Percentiles rank a stretch among this genome's conserved stretches.
These are phyloP conservation scores for Tulasnella sp. DNA, from an alignment of 768 basidiomycete genomes.

Conservation along the genomic window DNA sequence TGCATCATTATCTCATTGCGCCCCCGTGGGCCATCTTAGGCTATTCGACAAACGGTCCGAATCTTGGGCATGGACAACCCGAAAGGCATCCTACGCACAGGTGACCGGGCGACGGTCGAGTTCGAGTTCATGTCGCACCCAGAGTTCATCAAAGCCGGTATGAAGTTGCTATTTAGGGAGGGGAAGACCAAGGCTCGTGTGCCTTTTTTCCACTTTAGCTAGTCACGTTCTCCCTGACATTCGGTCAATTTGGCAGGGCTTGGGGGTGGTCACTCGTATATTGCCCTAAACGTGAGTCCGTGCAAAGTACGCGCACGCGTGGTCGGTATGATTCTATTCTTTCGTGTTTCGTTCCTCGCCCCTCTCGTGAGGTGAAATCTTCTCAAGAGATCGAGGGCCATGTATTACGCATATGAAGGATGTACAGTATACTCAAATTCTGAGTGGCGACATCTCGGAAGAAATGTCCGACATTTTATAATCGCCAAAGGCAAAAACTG, in stretches of 20 bases:
- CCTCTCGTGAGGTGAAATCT: too few relatives aligned
- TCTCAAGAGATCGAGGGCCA: too few relatives aligned
- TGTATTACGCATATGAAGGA: too few relatives aligned
- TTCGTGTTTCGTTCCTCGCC: too few relatives aligned
- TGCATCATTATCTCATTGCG: background rate
- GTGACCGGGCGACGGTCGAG: conserved; percentile 85
- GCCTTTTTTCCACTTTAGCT: background rate
- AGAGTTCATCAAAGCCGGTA: conserved; percentile 85
- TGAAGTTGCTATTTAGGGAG: conserved; percentile 87
- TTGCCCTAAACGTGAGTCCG: conserved; percentile 9
- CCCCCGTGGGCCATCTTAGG: conserved; percentile 33
- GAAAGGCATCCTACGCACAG: conserved; percentile 79
- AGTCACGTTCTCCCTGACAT: background rate
- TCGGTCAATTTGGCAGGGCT: conserved; percentile 1
- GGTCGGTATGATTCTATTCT: too few relatives aligned
- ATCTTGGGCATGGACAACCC: conserved; percentile 88
- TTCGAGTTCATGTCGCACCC: conserved; percentile 91
- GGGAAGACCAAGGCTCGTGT: conserved; percentile 78
- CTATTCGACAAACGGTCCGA: conserved; percentile 81
- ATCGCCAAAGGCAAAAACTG: too few relatives aligned
- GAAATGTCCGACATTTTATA: too few relatives aligned
- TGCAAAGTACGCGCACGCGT: too few relatives aligned
- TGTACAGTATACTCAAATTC: too few relatives aligned
- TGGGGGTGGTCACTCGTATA: conserved; percentile 8
- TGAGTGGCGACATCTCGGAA: too few relatives aligned